Percentiles rank a stretch among this genome's conserved stretches.
Conservation (phyloP, 331 rosid genomes). For the Telfairia occidentalis region DNA sequence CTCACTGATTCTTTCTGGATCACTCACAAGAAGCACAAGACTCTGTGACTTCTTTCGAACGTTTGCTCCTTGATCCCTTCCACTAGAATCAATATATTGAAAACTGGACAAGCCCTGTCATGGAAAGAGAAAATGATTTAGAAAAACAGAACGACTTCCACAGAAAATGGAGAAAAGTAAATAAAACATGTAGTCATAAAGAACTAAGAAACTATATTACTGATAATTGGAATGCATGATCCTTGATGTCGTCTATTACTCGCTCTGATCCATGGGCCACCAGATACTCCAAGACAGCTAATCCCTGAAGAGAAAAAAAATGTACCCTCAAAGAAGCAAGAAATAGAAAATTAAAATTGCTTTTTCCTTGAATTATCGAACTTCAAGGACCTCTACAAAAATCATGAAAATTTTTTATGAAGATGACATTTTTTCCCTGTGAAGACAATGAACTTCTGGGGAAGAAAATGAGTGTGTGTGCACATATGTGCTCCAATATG, state of each 20-base stretch:
- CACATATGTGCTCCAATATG: background rate
- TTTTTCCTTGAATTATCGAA: background rate
- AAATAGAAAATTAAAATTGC: background rate
- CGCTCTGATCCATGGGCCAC: conserved; percentile 88
- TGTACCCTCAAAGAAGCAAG: background rate
- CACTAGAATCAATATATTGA: conserved; percentile 92
- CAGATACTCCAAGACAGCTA: conserved; percentile 73
- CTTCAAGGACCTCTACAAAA: background rate
- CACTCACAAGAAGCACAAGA: conserved; percentile 82
- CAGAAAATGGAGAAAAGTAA: background rate
- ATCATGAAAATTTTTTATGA: background rate
- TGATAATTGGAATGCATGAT: conserved; percentile 78
- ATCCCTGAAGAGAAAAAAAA: conserved; percentile 36
- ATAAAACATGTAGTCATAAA: background rate
- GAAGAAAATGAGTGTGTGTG: background rate
- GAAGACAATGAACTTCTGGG: background rate
- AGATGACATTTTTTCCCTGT: background rate
- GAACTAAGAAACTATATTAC: conserved; percentile 31
- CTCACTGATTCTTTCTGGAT: conserved; percentile 75
- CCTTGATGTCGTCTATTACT: conserved; percentile 76
- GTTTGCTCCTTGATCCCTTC: conserved; percentile 96
- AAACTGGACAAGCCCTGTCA: conserved; percentile 72
- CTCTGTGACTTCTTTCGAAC: conserved; percentile 89
- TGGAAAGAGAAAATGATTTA: conserved; percentile 9
- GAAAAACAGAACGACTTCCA: background rate